Base-by-base conservation (phyloP, 148 eudicot species). In the Cornus kousa region DNA sequence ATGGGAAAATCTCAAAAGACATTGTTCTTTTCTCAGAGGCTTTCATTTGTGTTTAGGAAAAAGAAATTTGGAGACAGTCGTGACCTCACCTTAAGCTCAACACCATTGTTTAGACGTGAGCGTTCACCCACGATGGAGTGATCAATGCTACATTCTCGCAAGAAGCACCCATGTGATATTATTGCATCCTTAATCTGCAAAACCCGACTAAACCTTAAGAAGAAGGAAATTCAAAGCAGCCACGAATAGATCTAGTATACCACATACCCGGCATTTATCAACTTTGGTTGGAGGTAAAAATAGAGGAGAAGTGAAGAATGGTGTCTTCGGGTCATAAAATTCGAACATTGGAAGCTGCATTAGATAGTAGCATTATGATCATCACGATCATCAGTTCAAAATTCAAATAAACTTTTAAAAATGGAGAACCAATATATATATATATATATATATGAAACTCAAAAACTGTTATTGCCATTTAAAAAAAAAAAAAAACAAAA, bases 111-210 rank as follows among this genome's bases (percentile, higher is more conserved):
- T 67, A 94, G 80, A 71, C 99, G 98, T 11, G 99, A 97, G 55
- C 99, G 91, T 80, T 94, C 97, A 70, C 99, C 99, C 24, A 97
- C 95, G 19, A 97, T 92, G 12, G 99, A 90, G 84, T 92, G 95
- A 75, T 90, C 89, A 43, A 97, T 80, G 6, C 68, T 81, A 80
- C 99, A 90, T 85, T 97, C 98, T 83, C 95, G 73, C 79, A 97
- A 84, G 88, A 97, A 97, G 77, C 99, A 97, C 74, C 99, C 99
- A 53, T 97, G 98, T 37, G 99, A 94, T 75, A 97, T 86, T 59
- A 97, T 94, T 22, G 97, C 94, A 87, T 97, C 94, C 87, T 92
- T 94, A 31, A 97, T 92, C 99, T 97, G 91, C 68, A 86, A 80
- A 69, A 67, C 28, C 32, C 72, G 73, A 87, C 90, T 28, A 28